phyloP scores from a whole-genome alignment of 768 basidiomycete species.

The Pleurotus salmoneostramineus region DNA sequence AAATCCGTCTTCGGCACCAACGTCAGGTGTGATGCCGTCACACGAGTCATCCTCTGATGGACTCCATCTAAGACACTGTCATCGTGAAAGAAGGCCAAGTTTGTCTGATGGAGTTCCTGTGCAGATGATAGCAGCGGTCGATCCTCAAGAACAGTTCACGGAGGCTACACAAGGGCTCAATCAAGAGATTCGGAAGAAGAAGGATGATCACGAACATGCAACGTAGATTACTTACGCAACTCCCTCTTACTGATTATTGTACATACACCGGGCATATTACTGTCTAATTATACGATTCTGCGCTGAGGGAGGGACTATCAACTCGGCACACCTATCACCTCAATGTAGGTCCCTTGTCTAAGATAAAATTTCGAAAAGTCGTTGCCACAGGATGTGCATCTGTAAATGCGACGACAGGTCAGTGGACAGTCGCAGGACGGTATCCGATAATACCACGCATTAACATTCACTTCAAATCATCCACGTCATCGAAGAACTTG shows the following conservation, averaged over 20 bases:
- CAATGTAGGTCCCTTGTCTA: conserved; percentile 5
- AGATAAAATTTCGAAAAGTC: conserved; percentile 7
- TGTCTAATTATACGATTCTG: not conserved
- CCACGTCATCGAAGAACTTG: conserved; percentile 7
- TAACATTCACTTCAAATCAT: not conserved
- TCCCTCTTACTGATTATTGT: conserved; percentile 4
- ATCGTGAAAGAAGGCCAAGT: conserved; percentile 56
- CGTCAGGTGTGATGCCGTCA: conserved; percentile 10
- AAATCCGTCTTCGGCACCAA: not conserved
- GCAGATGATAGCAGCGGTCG: conserved; percentile 55
- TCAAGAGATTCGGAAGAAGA: conserved; percentile 46
- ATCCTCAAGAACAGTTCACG: conserved; percentile 53
- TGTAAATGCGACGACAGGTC: not conserved
- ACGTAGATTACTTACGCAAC: conserved; percentile 10
- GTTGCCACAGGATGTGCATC: conserved; percentile 6
- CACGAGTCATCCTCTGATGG: conserved; percentile 30
- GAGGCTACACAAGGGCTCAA: conserved; percentile 68
- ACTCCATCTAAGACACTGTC: conserved; percentile 38
- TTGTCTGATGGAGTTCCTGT: conserved; percentile 65
- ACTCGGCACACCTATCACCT: conserved; percentile 5
- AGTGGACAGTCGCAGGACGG: not conserved
- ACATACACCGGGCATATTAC: conserved; percentile 16
- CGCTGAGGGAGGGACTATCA: not conserved
- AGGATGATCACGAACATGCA: conserved; percentile 15
- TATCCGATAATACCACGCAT: not conserved